Conservation (phyloP, 495 filamentous ascomycete genomes). For the Bombardia bombarda region DNA sequence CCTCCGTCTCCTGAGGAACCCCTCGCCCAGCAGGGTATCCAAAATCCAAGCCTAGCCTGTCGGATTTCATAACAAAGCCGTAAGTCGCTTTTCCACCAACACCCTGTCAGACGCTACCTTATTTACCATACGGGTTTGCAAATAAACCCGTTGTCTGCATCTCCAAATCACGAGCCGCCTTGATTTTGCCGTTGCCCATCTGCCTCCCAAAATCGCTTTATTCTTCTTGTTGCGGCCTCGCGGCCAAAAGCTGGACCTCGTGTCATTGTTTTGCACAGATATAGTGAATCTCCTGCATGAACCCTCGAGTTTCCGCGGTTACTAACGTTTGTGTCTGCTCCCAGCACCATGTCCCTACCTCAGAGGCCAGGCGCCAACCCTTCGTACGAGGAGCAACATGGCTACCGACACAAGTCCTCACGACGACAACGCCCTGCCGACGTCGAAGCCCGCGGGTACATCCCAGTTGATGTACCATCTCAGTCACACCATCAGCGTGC, state of each 20-base stretch:
- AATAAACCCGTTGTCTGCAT: neutral
- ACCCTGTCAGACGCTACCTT: too few species aligned
- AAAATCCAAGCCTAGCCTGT: slow-evolving; percentile 14
- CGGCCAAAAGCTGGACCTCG: too few species aligned
- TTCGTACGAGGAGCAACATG: slow-evolving; percentile 46
- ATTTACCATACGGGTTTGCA: too few species aligned
- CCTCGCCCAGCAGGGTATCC: slow-evolving; percentile 14
- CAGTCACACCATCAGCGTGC: slow-evolving; percentile 38
- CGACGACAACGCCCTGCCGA: slow-evolving; percentile 57
- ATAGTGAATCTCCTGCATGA: too few species aligned
- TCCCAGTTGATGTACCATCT: too few species aligned
- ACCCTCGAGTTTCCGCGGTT: too few species aligned
- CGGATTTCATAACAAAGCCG: slow-evolving; percentile 17
- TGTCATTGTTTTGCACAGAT: too few species aligned
- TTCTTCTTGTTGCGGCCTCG: neutral
- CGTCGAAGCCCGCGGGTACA: slow-evolving; percentile 53
- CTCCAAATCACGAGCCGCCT: neutral
- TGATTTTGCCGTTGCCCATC: neutral
- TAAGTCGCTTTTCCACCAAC: too few species aligned
- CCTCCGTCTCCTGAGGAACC: slow-evolving; percentile 20
- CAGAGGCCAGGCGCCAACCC: slow-evolving; percentile 55
- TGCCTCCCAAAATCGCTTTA: neutral
- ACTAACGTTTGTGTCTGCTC: slow-evolving; percentile 13
- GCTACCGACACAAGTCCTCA: slow-evolving; percentile 62
- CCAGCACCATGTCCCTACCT: slow-evolving; percentile 56